These are phyloP conservation scores for Candida sonorensis DNA, from an alignment of 805 yeast genomes.

Conservation along the genomic window DNA sequence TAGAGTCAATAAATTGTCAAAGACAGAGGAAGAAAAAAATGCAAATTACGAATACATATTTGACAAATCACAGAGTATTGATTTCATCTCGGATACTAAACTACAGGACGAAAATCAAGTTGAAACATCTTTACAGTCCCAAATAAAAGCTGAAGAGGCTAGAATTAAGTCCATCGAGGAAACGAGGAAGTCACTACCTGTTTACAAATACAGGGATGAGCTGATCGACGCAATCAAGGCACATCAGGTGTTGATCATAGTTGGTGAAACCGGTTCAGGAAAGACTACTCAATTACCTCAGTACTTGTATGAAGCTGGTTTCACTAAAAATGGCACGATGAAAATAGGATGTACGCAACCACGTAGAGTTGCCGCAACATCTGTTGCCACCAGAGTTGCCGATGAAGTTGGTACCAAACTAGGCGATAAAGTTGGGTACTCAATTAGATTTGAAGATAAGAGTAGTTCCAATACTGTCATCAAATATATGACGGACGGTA, in stretches of 20 bases:
- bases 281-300: constrained; percentile 93
- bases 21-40: too few relatives aligned
- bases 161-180: constrained; percentile 35
- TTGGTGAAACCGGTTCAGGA: constrained; percentile 97
- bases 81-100: constrained; percentile 39
- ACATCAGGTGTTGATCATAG: constrained; percentile 72
- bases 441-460: constrained; percentile 79
- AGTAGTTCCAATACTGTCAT: constrained; percentile 59
- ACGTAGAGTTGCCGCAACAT: constrained; percentile 89
- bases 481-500: constrained; percentile 95
- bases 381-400: constrained; percentile 87
- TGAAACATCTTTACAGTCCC: constrained; percentile 25
- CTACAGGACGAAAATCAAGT: constrained; percentile 10
- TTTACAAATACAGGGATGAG: constrained; percentile 53
- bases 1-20: too few relatives aligned
- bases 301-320: constrained; percentile 77
- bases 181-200: constrained; percentile 67
- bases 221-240: constrained; percentile 52
- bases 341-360: constrained; percentile 90
- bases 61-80: constrained; percentile 56
- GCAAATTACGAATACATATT: constrained; percentile 65
- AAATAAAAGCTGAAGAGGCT: constrained; percentile 29
- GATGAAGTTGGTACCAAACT: constrained; percentile 75
- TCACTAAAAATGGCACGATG: constrained; percentile 44
- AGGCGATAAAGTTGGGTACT: constrained; percentile 88